phyloP scores from a whole-genome alignment of 345 rosid species.

The Odontarrhena argentea region DNA sequence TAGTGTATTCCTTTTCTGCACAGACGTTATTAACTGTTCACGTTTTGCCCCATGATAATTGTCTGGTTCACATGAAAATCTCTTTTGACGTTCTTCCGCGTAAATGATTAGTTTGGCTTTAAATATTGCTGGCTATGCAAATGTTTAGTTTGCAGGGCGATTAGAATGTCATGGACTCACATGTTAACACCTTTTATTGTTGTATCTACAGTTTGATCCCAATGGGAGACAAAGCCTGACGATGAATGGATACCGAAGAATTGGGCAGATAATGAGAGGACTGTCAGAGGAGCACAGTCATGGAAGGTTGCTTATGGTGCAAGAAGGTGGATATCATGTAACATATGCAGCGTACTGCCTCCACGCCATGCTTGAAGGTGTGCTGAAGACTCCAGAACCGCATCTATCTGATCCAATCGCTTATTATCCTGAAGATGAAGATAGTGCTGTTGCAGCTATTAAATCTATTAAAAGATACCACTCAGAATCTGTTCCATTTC shows the following conservation, averaged over 20 bases:
- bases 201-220: conserved; percentile 71
- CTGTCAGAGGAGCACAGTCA: conserved; percentile 55
- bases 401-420: conserved; percentile 64
- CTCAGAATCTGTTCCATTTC: conserved; percentile 49
- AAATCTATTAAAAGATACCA: conserved; percentile 56
- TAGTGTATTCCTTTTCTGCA: not conserved
- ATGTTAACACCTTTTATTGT: not conserved
- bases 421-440: conserved; percentile 78
- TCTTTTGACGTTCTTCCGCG: not conserved
- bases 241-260: conserved; percentile 74
- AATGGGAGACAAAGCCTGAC: conserved; percentile 91
- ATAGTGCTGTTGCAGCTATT: conserved; percentile 53
- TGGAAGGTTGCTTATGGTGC: conserved; percentile 77
- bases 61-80: not conserved
- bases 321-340: conserved; percentile 90
- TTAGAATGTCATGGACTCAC: conserved; percentile 8
- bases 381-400: conserved; percentile 58
- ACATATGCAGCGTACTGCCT: conserved; percentile 91
- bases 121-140: not conserved
- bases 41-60: not conserved
- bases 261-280: conserved; percentile 53
- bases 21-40: not conserved
- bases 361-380: conserved; percentile 87
- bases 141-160: not conserved
- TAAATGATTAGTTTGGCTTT: not conserved